Evolutionary conservation across 176 grass and related monocot genomes (phyloP).

Genomic region (Carex littledalei): DNA sequence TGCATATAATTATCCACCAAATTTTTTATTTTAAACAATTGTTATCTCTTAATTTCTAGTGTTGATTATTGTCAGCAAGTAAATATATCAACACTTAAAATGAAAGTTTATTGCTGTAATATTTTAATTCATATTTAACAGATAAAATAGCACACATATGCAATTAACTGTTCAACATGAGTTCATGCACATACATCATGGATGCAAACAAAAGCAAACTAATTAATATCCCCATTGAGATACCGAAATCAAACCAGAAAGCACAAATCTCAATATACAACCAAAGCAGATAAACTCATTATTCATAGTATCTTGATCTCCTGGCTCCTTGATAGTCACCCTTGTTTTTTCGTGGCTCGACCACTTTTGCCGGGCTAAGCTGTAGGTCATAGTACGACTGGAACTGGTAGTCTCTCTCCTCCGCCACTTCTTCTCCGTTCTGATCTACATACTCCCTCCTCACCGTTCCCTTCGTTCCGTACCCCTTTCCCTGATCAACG

Average conservation of each 20-base stretch:
- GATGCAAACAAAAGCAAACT: not conserved
- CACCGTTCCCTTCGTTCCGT: not conserved
- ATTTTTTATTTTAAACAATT: not conserved
- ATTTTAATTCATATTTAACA: not conserved
- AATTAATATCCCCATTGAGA: not conserved
- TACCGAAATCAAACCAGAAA: not conserved
- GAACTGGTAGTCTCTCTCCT: conserved; percentile 6
- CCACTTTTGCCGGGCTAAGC: not conserved
- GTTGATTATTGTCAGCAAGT: not conserved
- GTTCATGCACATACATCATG: not conserved
- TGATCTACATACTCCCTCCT: not conserved
- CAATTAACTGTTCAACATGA: not conserved
- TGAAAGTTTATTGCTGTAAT: not conserved
- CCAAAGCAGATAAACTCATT: not conserved
- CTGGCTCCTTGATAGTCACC: not conserved
- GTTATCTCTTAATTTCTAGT: not conserved
- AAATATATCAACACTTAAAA: not conserved
- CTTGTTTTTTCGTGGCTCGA: not conserved
- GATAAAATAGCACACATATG: not conserved
- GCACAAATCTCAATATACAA: not conserved
- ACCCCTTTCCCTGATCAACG: not conserved
- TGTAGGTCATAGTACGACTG: not conserved
- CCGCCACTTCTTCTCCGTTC: not conserved
- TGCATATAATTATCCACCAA: not conserved
- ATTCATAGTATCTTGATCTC: not conserved